Base-by-base conservation (phyloP, 2,329 filamentous ascomycete genomes). In the Capronia epimyces region DNA sequence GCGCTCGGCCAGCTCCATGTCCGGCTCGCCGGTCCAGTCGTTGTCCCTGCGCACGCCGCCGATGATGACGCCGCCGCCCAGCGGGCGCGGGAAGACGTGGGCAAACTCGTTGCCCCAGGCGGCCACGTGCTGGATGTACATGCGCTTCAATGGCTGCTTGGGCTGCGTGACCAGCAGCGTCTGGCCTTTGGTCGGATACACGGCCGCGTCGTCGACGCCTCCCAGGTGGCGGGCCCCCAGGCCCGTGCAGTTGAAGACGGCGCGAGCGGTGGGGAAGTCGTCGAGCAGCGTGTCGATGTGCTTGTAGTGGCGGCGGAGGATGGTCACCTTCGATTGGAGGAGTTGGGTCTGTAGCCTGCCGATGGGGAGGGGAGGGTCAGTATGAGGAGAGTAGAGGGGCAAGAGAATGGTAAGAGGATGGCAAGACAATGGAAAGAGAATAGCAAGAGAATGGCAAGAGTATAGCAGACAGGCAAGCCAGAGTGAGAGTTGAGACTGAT, bases 211-310 rank as follows among this genome's bases (percentile, higher is more conserved):
- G 68, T 80, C 75, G 0, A 96, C 89, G 27, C 91, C 91, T 5
- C 87, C 89, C 1, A 96, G 80, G 46, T 76, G 82, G 37, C 77
- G 77, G 0, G 89, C 83, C 5, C 84, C 77, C 6, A 97, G 73
- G 0, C 90, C 91, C 0, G 89, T 90, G 60, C 88, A 87, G 66
- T 97, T 96, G 61, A 97, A 72, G 1, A 95, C 71, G 2, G 94
- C 67, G 60, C 86, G 79, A 2, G 83, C 83, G 43, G 71, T 67
- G 8, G 72, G 67, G 27, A 53, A 53, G 27, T 53, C 50, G n/a
- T 18, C 8, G 13, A 53, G 27, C 10, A 53, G 40, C 9, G 25
- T 12, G 1, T 79, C 77, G 1, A 54, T 43, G 43, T 50, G 47
- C 15, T 21, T 32, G 46, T 47, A 54, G 13, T 42, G 22, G n/a